Evolutionary conservation across 768 basidiomycete species (phyloP).

Genomic region (Mycena vitilis): DNA sequence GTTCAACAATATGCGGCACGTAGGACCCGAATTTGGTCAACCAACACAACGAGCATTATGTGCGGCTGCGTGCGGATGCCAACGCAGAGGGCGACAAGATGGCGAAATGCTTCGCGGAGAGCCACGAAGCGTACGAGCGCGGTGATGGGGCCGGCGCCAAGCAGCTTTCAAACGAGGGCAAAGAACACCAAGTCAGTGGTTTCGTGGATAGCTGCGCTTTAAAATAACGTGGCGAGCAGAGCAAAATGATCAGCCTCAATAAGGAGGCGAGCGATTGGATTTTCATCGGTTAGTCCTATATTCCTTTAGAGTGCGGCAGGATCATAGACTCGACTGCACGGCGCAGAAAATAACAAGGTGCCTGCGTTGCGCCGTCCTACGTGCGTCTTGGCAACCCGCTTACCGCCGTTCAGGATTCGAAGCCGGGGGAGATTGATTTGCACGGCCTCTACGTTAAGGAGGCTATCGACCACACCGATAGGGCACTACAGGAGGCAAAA

Average conservation of each 20-base stretch:
- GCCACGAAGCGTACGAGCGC: slow-evolving; percentile 78
- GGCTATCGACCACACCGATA: slow-evolving; percentile 80
- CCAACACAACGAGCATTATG: slow-evolving; percentile 77
- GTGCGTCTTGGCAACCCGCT: not conserved
- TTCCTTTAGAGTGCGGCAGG: slow-evolving; percentile 13
- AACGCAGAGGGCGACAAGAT: slow-evolving; percentile 84
- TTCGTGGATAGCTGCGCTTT: not conserved
- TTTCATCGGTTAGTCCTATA: slow-evolving; percentile 67
- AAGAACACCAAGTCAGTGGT: slow-evolving; percentile 67
- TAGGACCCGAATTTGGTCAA: slow-evolving; percentile 69
- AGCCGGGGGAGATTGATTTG: slow-evolving; percentile 83
- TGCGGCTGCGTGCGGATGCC: slow-evolving; percentile 77
- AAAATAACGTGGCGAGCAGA: slow-evolving; percentile 9
- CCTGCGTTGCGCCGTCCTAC: slow-evolving; percentile 5
- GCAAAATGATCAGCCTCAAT: slow-evolving; percentile 82
- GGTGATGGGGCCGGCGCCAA: slow-evolving; percentile 87
- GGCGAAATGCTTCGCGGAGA: slow-evolving; percentile 75
- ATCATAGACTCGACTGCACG: not conserved
- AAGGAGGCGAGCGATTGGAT: slow-evolving; percentile 90
- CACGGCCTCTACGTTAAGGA: slow-evolving; percentile 96
- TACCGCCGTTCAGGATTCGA: slow-evolving; percentile 62
- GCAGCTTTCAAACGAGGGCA: slow-evolving; percentile 83
- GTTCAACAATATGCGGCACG: not conserved
- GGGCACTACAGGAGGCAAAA: slow-evolving; percentile 75
- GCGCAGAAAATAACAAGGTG: slow-evolving; percentile 81